Conservation (phyloP, 75 land plant species). For the Pinus albicaulis region DNA sequence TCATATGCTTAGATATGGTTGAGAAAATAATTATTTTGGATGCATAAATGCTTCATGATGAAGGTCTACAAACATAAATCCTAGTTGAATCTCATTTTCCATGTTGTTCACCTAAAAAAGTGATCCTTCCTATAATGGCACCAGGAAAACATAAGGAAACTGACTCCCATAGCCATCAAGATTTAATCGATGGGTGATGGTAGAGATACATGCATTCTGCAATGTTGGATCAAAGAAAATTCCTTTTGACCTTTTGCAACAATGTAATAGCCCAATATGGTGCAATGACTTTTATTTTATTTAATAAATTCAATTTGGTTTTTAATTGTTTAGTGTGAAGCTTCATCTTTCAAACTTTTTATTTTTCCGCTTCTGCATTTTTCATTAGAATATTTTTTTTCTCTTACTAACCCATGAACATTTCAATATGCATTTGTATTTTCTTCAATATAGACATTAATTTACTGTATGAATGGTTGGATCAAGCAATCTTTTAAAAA, state of each 20-base stretch:
- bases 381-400: too few relatives aligned
- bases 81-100: not conserved
- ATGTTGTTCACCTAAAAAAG: not conserved
- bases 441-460: not conserved
- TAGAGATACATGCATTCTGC: not conserved
- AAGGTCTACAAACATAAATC: not conserved
- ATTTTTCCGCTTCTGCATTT: too few relatives aligned
- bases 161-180: not conserved
- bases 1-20: not conserved
- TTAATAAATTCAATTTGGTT: not conserved
- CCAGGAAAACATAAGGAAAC: not conserved
- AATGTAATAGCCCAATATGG: not conserved
- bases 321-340: not conserved
- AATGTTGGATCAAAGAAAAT: not conserved
- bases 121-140: not conserved
- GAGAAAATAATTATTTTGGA: not conserved
- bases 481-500: not conserved
- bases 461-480: not conserved
- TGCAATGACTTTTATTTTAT: not conserved
- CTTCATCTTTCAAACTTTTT: not conserved
- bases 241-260: constrained; percentile 1
- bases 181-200: constrained; percentile 3
- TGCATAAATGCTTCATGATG: constrained; percentile 1
- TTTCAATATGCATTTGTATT: not conserved
- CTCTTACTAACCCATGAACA: not conserved